These are phyloP conservation scores for Thuja plicata DNA, from an alignment of 83 land plant genomes.

Conservation along the genomic window DNA sequence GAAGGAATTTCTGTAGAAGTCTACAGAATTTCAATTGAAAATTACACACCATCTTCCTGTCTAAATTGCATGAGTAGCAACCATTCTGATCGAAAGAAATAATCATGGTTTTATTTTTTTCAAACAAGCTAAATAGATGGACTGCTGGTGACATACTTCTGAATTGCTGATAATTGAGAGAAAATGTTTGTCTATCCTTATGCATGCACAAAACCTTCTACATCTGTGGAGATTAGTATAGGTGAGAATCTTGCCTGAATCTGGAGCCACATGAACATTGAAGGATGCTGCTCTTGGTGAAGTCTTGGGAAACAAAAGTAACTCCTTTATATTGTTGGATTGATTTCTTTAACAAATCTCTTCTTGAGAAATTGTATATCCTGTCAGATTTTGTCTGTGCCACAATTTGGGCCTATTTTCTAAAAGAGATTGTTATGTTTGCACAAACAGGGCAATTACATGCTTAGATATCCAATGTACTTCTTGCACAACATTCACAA, in stretches of 20 bases:
- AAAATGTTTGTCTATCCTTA: background rate
- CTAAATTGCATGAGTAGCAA: background rate
- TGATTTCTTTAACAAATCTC: background rate
- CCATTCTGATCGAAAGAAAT: background rate
- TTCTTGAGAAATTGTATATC: background rate
- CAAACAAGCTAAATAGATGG: background rate
- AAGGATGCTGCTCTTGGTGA: background rate
- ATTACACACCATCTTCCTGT: background rate
- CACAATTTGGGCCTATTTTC: background rate
- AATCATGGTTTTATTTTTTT: background rate
- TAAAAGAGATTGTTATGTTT: background rate
- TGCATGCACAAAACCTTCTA: background rate
- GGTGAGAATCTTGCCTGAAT: background rate
- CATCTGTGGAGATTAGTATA: background rate
- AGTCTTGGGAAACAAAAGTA: background rate
- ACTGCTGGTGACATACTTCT: background rate
- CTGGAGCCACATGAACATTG: background rate
- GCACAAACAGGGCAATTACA: background rate
- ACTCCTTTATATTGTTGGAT: background rate
- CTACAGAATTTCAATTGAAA: background rate
- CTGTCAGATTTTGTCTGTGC: background rate
- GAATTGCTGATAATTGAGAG: background rate
- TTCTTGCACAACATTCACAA: background rate
- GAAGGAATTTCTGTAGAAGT: too few relatives aligned
- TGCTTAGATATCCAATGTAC: background rate